These are phyloP conservation scores for Leptosphaerulina australis DNA, from an alignment of 2,329 filamentous ascomycete species.

Conservation along the genomic window DNA sequence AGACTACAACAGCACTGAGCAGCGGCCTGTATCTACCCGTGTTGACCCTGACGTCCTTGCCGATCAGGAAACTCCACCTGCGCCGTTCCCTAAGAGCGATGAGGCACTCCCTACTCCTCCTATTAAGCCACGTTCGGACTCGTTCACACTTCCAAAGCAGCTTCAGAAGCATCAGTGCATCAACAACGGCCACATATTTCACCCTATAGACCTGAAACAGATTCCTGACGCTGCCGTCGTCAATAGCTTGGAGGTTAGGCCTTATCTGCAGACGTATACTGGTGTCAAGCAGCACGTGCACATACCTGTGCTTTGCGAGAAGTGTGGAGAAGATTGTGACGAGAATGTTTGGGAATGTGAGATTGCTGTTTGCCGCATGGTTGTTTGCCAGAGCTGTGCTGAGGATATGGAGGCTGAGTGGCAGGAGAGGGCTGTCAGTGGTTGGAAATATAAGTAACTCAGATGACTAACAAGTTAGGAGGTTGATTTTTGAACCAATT, in stretches of 20 bases:
- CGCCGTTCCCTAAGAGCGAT: slow-evolving; percentile 26
- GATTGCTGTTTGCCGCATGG: slow-evolving; percentile 26
- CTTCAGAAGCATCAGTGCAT: slow-evolving; percentile 27
- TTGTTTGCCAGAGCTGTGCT: slow-evolving; percentile 27
- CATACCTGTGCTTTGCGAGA: slow-evolving; percentile 28
- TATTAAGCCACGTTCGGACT: not conserved
- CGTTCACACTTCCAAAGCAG: not conserved
- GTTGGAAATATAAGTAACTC: slow-evolving; percentile 15
- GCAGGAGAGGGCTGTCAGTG: slow-evolving; percentile 16
- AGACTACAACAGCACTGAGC: slow-evolving; percentile 20
- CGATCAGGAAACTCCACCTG: slow-evolving; percentile 29
- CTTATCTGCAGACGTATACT: slow-evolving; percentile 19
- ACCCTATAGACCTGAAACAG: slow-evolving; percentile 20
- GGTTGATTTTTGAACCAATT: too few species aligned
- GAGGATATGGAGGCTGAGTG: slow-evolving; percentile 27
- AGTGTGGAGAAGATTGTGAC: slow-evolving; percentile 22
- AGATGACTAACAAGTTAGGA: not conserved
- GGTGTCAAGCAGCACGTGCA: slow-evolving; percentile 26
- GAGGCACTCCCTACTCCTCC: slow-evolving; percentile 1
- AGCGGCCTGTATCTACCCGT: slow-evolving; percentile 26
- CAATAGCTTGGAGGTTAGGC: slow-evolving; percentile 26
- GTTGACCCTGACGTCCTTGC: slow-evolving; percentile 27
- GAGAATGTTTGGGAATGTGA: slow-evolving; percentile 32
- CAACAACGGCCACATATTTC: slow-evolving; percentile 30
- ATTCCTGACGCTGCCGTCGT: slow-evolving; percentile 25